Base-by-base conservation (phyloP, 805 yeast species). In the Candida jianshihensis region DNA sequence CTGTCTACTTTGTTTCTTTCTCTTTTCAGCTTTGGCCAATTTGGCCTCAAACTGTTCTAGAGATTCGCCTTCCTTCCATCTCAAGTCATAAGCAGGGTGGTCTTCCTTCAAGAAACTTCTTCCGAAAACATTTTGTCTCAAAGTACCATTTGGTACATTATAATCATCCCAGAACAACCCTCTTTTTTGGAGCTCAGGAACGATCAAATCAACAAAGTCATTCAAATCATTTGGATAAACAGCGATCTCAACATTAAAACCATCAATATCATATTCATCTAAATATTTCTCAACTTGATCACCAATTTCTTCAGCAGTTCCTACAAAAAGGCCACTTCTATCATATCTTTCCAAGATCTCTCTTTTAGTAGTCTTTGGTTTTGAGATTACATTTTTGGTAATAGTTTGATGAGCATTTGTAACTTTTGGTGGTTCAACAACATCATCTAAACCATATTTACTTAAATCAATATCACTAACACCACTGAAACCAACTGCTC, bases 391-490 rank as follows among this genome's bases (percentile, higher is more conserved):
- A 3, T 55, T 52, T 35, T 54, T 53, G 4, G 53, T 53, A 17
- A 56, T 52, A 2, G 62, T 54, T 6, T 50, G 49, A 6, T 53
- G 53, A 2, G 62, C 61, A 38, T 57, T 51, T 13, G 52, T 48
- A 12, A 48, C 40, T n/a, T 44, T 52, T 7, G 42, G 44, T 20
- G 46, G 43, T 14, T 40, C 47, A 24, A 59, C 46, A 12, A 34
- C 16, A 31, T 61, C 66, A 35, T 60, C 61, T 34, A 48, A 40
- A 11, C 42, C 52, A 42, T 46, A 63, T 27, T 58, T 46, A 21
- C 59, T 51, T 25, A 64, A 49, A 38, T 64, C 68, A 35, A 63
- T 51, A 2, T 66, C 69, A 6, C 65, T 61, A 61, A 66, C 59
- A 11, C 70, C 70, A 30, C 66, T 51, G 38, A 64, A 61, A 12